phyloP scores from a whole-genome alignment of 2,329 filamentous ascomycete species.

The Stagonosporopsis cucurbitacearum region DNA sequence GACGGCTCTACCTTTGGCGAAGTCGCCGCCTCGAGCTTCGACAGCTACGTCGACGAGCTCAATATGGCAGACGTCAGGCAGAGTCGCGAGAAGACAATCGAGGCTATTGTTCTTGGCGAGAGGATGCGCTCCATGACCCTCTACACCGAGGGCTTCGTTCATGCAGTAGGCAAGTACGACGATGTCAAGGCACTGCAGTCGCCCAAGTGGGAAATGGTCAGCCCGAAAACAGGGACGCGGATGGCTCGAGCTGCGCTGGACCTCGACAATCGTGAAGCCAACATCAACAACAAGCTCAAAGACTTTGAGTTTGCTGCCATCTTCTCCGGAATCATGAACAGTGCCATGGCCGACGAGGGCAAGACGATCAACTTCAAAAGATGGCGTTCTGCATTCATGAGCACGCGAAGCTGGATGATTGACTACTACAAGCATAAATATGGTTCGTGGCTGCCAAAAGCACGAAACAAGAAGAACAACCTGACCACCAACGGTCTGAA shows the following conservation, averaged over 20 bases:
- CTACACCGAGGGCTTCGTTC: slow-evolving; percentile 90
- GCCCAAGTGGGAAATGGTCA: slow-evolving; percentile 74
- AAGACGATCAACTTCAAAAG: slow-evolving; percentile 81
- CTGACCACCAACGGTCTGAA: slow-evolving; percentile 88
- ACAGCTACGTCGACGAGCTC: slow-evolving; percentile 78
- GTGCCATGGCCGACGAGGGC: slow-evolving; percentile 76
- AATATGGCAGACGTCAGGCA: slow-evolving; percentile 78
- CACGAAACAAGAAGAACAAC: slow-evolving; percentile 87
- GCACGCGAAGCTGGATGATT: slow-evolving; percentile 76
- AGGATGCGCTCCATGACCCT: slow-evolving; percentile 80
- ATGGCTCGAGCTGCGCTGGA: slow-evolving; percentile 84
- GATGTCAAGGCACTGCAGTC: slow-evolving; percentile 73
- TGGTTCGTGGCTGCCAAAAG: slow-evolving; percentile 88
- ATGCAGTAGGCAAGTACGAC: slow-evolving; percentile 84
- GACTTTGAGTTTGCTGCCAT: slow-evolving; percentile 91
- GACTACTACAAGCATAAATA: slow-evolving; percentile 72
- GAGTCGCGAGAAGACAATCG: slow-evolving; percentile 86
- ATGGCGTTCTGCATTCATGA: slow-evolving; percentile 78
- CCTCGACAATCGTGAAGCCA: slow-evolving; percentile 73
- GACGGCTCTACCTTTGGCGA: slow-evolving; percentile 70
- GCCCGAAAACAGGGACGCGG: slow-evolving; percentile 73
- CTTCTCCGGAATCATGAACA: slow-evolving; percentile 86
- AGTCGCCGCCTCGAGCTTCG: slow-evolving; percentile 68
- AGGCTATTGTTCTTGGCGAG: slow-evolving; percentile 88
- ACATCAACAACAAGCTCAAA: slow-evolving; percentile 74